Evolutionary conservation across 2,329 filamentous ascomycete genomes (phyloP), one percentile per base, ranked within the genome.

Genomic region (Neopestalotiopsis sp.): DNA sequence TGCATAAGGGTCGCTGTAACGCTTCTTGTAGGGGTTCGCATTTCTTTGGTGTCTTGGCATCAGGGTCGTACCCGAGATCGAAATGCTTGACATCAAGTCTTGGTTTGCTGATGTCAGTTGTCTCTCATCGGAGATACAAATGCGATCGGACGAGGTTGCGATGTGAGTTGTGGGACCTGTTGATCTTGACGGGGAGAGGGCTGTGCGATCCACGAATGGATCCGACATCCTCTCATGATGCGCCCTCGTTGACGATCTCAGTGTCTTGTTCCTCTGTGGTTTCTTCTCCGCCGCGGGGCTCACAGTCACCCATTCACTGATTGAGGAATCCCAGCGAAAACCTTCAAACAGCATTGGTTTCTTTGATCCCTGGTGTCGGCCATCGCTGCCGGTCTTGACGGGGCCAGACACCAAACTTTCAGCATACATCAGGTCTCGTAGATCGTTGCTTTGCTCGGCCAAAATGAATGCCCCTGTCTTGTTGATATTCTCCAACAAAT

Each of bases 301-400:
- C 52, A 78, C 80, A 20, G 81, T 84, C 65, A 89, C 83, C 86
- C 86, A 89, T 75, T 88, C 86, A 45, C 84, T 83, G 74, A 89
- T 88, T 59, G 83, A 84, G 72, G 87, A 85, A 73, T 88, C 86
- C 86, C 86, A 89, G 40, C 83, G 77, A 76, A 81, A 87, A 75
- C 71, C 75, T 49, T 70, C 75, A 67, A 78, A 77, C 28, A 77
- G 72, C 9, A 72, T 69, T 9, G 67, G 70, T 34, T 67, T 42
- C 38, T 14, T 32, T 57, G 45, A 24, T 38, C 13, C 14, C 6
- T 24, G n/a, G 4, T 28, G 13, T n/a, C n/a, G 45, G 14, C 24
- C 49, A 24, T 57, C n/a, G 30, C 9, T 14, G 30, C 13, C 17
- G 56, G 57, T 24, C 28, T 10, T 38, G 34, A 38, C 59, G 17